These are phyloP conservation scores for Coemansia sp. DNA, from an alignment of 192 early-diverging fungal genomes.

Conservation along the genomic window DNA sequence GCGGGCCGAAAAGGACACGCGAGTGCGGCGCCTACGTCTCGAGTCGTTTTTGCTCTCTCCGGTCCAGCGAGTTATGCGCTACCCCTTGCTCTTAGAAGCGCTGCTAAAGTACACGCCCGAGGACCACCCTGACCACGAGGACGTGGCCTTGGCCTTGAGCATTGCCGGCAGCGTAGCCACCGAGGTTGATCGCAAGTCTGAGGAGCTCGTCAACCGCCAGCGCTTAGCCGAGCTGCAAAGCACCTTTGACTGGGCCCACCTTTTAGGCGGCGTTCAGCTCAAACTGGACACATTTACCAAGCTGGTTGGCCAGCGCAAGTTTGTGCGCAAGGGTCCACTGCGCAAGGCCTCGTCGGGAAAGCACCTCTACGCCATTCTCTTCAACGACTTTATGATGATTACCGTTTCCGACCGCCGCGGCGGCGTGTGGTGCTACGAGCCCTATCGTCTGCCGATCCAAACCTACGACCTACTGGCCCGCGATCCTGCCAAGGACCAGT, in stretches of 20 bases:
- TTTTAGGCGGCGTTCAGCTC: conserved; percentile 52
- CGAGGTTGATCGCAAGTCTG: conserved; percentile 52
- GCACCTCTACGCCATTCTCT: conserved; percentile 50
- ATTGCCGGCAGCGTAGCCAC: conserved; percentile 46
- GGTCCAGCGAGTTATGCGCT: conserved; percentile 52
- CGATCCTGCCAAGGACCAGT: conserved; percentile 50
- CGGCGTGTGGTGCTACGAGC: conserved; percentile 50
- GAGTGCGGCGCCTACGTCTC: conserved; percentile 39
- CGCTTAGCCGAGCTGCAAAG: conserved; percentile 49
- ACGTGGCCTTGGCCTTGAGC: conserved; percentile 50
- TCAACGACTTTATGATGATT: conserved; percentile 57
- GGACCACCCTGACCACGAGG: conserved; percentile 46
- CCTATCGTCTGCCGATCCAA: conserved; percentile 50
- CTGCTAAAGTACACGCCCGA: conserved; percentile 51
- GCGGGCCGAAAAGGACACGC: conserved; percentile 43
- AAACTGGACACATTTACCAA: conserved; percentile 49
- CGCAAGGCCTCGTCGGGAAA: conserved; percentile 50
- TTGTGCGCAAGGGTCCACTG: conserved; percentile 54
- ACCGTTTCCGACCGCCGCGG: conserved; percentile 47
- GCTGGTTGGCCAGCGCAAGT: conserved; percentile 50
- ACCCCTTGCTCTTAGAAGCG: conserved; percentile 48
- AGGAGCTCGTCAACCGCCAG: conserved; percentile 49
- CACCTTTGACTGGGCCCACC: conserved; percentile 50
- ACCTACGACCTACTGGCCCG: conserved; percentile 50
- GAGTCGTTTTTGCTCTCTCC: conserved; percentile 52